Percentiles rank a stretch among this genome's conserved stretches.
phyloP scores from a whole-genome alignment of 2,329 filamentous ascomycete species.

The Neurospora sp. region DNA sequence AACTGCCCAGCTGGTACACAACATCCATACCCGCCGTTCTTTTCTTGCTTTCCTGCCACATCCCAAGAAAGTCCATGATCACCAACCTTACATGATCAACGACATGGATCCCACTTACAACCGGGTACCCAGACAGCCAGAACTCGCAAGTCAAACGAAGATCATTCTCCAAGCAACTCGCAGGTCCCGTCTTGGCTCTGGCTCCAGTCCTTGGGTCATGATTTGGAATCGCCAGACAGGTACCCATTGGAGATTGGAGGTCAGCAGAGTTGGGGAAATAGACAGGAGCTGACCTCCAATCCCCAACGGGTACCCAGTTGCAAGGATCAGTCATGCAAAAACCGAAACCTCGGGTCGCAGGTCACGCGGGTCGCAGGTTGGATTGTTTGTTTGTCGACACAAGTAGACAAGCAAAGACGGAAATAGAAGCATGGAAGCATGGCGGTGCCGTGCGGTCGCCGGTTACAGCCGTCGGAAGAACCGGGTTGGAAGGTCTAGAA shows the following conservation, averaged over 20 bases:
- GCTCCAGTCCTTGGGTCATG: background rate
- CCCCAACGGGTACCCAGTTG: no score
- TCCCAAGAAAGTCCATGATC: background rate
- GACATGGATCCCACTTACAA: background rate
- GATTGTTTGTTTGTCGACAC: background rate
- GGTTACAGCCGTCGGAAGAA: background rate
- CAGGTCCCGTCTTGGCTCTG: background rate
- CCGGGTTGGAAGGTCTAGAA: background rate
- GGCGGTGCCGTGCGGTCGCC: background rate
- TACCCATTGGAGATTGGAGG: no score
- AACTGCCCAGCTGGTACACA: background rate
- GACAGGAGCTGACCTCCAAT: no score
- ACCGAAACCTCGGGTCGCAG: background rate
- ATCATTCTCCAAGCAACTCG: background rate
- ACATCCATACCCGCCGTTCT: background rate
- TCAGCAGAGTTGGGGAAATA: no score
- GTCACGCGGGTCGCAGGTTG: background rate
- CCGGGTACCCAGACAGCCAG: background rate
- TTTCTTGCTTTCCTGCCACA: background rate
- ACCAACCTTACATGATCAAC: background rate
- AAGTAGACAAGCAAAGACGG: background rate
- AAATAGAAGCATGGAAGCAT: background rate
- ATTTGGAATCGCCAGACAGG: background rate
- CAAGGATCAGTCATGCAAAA: background rate
- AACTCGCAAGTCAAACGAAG: background rate